Evolutionary conservation across 1,284 basidiomycete species (phyloP), one percentile per base, ranked within the genome.

Genomic region (Acaromyces ingoldii): DNA sequence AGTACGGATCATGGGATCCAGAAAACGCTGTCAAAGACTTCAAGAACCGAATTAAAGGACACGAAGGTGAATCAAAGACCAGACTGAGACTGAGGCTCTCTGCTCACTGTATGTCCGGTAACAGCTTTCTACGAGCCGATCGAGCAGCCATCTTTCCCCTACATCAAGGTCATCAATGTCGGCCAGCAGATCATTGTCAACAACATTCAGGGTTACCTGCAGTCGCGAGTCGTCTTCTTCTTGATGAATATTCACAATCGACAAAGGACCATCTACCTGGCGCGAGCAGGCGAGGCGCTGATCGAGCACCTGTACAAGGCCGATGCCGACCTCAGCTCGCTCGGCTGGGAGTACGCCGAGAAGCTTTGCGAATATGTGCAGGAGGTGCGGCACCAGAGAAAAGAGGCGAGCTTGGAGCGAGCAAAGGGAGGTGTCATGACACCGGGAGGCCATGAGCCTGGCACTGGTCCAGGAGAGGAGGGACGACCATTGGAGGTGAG

Each of bases 271-370:
- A 64, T 95, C 89, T 76, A 76, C 45, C 59, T 76, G 46, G 75
- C 70, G 7, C 60, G 74, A 5, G 67, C 72, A 1, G 72, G 72
- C 21, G 71, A 75, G 49, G 71, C 72, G 26, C 82, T 96, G 53
- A 92, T 97, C 61, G 95, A 99, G 74, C 95, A 98, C 75, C 95
- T 92, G 3, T 98, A 93, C 81, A 96, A 95, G 78, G 92, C 93
- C 26, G 93, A 98, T 73, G 91, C 93, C 0, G 95, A 97, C 72
- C 82, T 99, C 6, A 95, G 91, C 0, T 87, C 89, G 1, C 86
- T 86, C 0, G 93, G 93, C 4, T 91, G 89, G 88, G 90, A 95
- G 57, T 99, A 98, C 65, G 86, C 92, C 0, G 87, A 91, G 67
- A 82, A 74, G 38, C 60, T 78, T 28, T 62, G 65, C 57, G 74